Evolutionary conservation across 2,329 filamentous ascomycete genomes (phyloP).

Genomic region (Arthrobotrys conoides): DNA sequence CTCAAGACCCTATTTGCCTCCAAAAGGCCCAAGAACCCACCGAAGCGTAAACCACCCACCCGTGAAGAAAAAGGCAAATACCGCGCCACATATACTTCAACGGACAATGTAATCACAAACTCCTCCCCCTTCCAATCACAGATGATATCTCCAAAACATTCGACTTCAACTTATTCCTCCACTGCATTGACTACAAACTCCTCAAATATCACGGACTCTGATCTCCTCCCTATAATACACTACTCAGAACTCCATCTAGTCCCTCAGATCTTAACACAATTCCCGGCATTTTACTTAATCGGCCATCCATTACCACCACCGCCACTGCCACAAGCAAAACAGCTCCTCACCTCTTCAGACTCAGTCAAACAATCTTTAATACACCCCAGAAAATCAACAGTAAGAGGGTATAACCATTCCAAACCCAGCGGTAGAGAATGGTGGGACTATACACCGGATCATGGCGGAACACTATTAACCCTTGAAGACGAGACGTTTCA

Average conservation of each 20-base stretch:
- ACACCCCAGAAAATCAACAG: constrained; percentile 50
- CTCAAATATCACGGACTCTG: constrained; percentile 36
- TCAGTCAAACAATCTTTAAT: constrained; percentile 31
- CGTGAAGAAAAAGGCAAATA: constrained; percentile 56
- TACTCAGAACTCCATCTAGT: constrained; percentile 43
- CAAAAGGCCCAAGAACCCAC: constrained; percentile 46
- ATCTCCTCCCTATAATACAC: constrained; percentile 48
- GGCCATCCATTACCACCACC: constrained; percentile 45
- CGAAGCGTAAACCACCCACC: constrained; percentile 34
- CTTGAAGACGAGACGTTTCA: constrained; percentile 52
- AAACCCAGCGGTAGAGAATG: constrained; percentile 49
- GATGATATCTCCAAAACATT: neutral
- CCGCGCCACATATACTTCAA: constrained; percentile 33
- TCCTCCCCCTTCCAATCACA: neutral
- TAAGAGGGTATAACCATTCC: constrained; percentile 49
- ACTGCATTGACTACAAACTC: constrained; percentile 9
- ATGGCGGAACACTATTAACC: constrained; percentile 36
- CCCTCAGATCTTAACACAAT: constrained; percentile 42
- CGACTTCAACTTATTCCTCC: neutral
- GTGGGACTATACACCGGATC: constrained; percentile 58
- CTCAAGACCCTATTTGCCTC: constrained; percentile 47
- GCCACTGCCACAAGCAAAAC: constrained; percentile 40
- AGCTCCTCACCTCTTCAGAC: constrained; percentile 36
- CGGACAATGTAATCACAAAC: neutral
- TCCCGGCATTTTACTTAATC: constrained; percentile 52